Base-by-base conservation (phyloP, 139 green algal genomes). In the Tetradesmus lagerheimii region DNA sequence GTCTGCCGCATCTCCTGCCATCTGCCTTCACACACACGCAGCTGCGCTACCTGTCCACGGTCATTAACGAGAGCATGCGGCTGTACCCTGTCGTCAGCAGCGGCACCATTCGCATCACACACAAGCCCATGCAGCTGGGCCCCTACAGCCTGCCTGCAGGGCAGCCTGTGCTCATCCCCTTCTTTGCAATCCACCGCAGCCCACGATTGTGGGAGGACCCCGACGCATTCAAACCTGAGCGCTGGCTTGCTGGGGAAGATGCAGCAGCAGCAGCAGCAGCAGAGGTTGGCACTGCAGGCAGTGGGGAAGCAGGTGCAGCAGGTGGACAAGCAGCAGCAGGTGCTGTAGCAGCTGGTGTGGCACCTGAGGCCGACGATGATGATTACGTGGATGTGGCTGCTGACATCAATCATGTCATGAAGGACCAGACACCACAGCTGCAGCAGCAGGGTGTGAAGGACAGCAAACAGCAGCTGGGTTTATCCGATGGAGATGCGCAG, bases 11-110 rank as follows among this genome's bases (percentile, higher is more conserved):
- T 27, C 64, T 75, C 18, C 71, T 79, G 71, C 71, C n/a, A 27
- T 31, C 29, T 14, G 15, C 23, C 64, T 75, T 75, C 29, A 5
- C 27, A 6, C n/a, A 25, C 53, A 23, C 66, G 14, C 38, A 89
- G 71, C n/a, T 89, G 43, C 80, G 80, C 37, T 89, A 86, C 86
- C 53, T 90, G 50, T 79, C 86, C 16, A 89, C 88, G 0, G 90
- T 91, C 1, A 16, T 95, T 0, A 77, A 92, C 35, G 91, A 95
- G 91, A 50, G 76, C 4, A 90, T 94, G 88, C 84, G 93, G 57
- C 85, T 94, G 80, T 91, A 91, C 75, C 93, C 93, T 4, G 86
- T 64, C 5, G 86, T 86, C 53, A 47, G 27, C 76, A 86, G 47
- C 38, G 86, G 86, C 77, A 90, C 86, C 29, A 64, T 78, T 1